These are phyloP conservation scores for Kodamaea alishanica DNA, from an alignment of 1,139 yeast species.

Conservation along the genomic window DNA sequence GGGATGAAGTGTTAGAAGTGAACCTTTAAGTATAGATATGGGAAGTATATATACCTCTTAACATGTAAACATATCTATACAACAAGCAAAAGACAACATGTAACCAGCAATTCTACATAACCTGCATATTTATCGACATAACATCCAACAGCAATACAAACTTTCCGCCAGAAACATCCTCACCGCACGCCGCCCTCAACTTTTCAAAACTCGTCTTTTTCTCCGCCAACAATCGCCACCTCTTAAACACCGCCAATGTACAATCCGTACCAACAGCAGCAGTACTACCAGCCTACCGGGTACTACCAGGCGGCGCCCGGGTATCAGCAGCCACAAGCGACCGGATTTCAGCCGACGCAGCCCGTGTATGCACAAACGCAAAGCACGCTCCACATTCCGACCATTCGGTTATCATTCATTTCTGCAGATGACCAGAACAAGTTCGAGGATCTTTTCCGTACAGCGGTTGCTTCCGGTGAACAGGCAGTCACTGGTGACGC, in stretches of 20 bases:
- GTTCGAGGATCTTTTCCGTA: slow-evolving; percentile 76
- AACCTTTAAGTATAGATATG: no score
- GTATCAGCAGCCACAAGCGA: slow-evolving; percentile 18
- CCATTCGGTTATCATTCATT: slow-evolving; percentile 75
- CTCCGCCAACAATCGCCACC: slow-evolving; percentile 6
- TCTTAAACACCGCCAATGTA: slow-evolving; percentile 27
- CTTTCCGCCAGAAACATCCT: not conserved
- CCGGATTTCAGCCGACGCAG: slow-evolving; percentile 16
- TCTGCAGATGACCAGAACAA: slow-evolving; percentile 81
- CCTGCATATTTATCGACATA: no score
- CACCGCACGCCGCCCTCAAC: slow-evolving; percentile 1
- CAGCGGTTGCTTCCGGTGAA: slow-evolving; percentile 75
- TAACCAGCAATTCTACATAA: no score
- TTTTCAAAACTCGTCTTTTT: not conserved
- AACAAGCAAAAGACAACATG: no score
- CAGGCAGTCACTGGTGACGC: slow-evolving; percentile 72
- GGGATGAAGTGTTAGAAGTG: slow-evolving; percentile 46
- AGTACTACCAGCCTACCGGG: not conserved
- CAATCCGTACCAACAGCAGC: slow-evolving; percentile 42
- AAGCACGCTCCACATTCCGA: slow-evolving; percentile 54
- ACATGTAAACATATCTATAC: no score
- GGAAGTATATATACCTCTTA: not conserved
- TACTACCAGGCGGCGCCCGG: slow-evolving; percentile 18
- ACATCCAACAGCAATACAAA: no score
- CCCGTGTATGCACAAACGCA: slow-evolving; percentile 29